A percentile compares a stretch with the other conserved stretches of the same genome.
Conservation (phyloP, 371 early-diverging fungal genomes). For the Apophysomyces trapeziformis region DNA sequence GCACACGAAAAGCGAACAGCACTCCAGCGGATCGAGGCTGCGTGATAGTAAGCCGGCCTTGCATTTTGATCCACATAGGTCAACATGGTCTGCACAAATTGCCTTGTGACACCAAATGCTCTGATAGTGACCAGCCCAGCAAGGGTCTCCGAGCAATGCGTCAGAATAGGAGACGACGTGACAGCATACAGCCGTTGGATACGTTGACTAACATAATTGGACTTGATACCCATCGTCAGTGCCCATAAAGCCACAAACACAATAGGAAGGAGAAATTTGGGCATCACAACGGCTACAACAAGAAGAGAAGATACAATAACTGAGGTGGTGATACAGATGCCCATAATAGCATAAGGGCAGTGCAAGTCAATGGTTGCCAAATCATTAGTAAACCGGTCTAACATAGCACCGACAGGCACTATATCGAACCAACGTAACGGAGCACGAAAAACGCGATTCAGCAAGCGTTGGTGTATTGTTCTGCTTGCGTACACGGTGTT, state of each 20-base stretch:
- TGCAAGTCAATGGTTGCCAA: not conserved
- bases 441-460: not conserved
- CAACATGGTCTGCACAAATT: conserved; percentile 46
- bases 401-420: not conserved
- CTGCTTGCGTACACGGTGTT: not conserved
- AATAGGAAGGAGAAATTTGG: conserved; percentile 1
- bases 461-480: not conserved
- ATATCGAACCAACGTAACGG: not conserved
- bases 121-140: conserved; percentile 38
- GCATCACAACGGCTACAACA: not conserved
- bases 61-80: conserved; percentile 55
- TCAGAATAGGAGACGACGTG: conserved; percentile 3
- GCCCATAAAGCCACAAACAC: not conserved
- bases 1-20: conserved; percentile 65
- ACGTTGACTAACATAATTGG: not conserved
- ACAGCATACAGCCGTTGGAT: conserved; percentile 11
- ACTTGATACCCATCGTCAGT: not conserved
- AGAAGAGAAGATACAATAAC: not conserved
- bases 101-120: conserved; percentile 51
- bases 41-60: conserved; percentile 67
- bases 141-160: not conserved
- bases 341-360: not conserved
- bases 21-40: conserved; percentile 79
- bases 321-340: not conserved
- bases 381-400: conserved; percentile 11